Evolutionary conservation across 2,329 filamentous ascomycete species (phyloP), one percentile per base, ranked within the genome.

Genomic region (Colletotrichum simmondsii): DNA sequence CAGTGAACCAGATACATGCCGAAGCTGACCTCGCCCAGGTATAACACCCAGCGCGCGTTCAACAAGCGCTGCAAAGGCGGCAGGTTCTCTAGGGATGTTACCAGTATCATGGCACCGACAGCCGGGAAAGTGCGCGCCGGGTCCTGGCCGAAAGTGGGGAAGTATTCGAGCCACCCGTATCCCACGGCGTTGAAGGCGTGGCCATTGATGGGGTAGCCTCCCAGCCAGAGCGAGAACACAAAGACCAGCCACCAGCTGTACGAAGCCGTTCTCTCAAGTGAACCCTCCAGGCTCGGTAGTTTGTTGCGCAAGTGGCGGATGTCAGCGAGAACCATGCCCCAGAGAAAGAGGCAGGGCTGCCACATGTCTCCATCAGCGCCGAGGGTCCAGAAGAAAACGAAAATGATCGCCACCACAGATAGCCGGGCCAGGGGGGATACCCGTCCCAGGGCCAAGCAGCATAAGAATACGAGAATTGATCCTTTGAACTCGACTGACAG

Each of bases 1-100:
- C 91, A 92, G 75, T 93, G 91, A 10, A 92, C 85, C 10, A 93
- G 83, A 79, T 93, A 93, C 16, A 93, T 81, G 1, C 88, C 85
- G 77, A 88, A 93, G 0, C 90, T 92, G 66, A 92, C 85, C 59
- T 87, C 86, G 0, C 91, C 91, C 2, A 93, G 84, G 73, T 91
- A 91, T 77, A 91, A 90, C 76, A 87, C 89, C 76, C 90, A 87
- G 10, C 83, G 82, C 0, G 82, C 83, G 79, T 91, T 90, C 75
- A 92, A 91, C 77, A 91, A 89, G 5, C 81, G 74, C 79, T 87
- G 88, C n/a, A 92, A 82, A 86, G 86, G 37, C 5, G 56, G 56
- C 11, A 71, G 11, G 3, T 61, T 66, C 8, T 73, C 60, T 5
- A 75, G 26, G 14, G 71, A 59, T 28, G 52, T 37, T 2, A 73